Evolutionary conservation across 345 rosid genomes (phyloP), one percentile per base, ranked within the genome.

Genomic region (Anacardium occidentale): DNA sequence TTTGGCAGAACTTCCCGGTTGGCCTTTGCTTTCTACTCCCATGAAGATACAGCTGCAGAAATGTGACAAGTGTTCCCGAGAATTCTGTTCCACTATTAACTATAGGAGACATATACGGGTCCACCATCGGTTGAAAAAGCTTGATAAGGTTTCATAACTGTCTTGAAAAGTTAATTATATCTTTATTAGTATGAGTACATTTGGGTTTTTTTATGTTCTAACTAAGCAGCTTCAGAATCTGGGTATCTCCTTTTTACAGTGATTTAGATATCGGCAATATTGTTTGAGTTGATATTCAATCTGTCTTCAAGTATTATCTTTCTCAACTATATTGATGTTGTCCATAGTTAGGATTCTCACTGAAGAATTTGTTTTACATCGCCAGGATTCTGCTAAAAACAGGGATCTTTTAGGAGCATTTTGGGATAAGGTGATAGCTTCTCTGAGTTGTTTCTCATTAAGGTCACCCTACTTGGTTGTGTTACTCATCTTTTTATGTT

Each of bases 31-130:
- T 72, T 37, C 42, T 6, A 78, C 95, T 79, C 93, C 97, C 77
- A 64, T 86, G 83, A 92, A 95, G 91, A 81, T 87, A 82, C 96
- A 87, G 72, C 83, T 93, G 93, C 93, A 90, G 76, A 96, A 91
- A 83, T 96, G 99, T 76, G 87, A 89, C 55, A 93, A 93, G 86
- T 96, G 99, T 80, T 79, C 83, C 26, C 86, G 80, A 68, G 99
- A 96, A 71, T 96, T 90, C 75, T 93, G 85, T 79, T 93, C 99
- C 22, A 82, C 97, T 62, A 91, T 93, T 53, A 96, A 90, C 78
- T 79, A 80, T 67, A 90, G 97, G 79, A 90, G 99, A 76, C 99
- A 96, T 80, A 74, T 82, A 63, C 96, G 94, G 64, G 93, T 91
- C 76, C 93, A 93, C 73, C 98, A 92, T 72, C 92, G 97, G 70